Percentiles rank a stretch among this genome's conserved stretches.
phyloP scores from a whole-genome alignment of 257 asterid genomes.

The Fraxinus americana region DNA sequence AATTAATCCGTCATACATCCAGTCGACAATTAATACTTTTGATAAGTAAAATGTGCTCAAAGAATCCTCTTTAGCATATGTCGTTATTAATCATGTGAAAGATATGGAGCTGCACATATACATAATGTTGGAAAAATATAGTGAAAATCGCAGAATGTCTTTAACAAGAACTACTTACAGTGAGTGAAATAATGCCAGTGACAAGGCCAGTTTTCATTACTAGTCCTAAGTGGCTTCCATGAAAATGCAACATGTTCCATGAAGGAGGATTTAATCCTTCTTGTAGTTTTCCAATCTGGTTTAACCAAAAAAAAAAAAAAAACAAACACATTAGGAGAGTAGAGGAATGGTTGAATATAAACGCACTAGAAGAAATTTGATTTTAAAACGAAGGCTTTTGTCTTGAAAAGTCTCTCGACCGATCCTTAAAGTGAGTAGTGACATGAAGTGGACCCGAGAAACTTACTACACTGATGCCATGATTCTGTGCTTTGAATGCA shows the following conservation, averaged over 20 bases:
- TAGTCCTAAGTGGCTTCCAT: constrained; percentile 59
- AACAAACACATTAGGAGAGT: neutral
- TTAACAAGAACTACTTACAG: constrained; percentile 44
- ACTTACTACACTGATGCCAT: constrained; percentile 80
- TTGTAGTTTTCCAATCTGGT: constrained; percentile 75
- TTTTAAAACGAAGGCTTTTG: too few species aligned
- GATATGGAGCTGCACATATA: too few species aligned
- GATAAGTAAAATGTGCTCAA: too few species aligned
- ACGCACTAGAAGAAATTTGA: too few species aligned
- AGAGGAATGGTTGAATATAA: neutral
- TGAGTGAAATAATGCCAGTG: constrained; percentile 87
- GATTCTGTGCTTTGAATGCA: constrained; percentile 68
- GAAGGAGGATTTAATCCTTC: constrained; percentile 89
- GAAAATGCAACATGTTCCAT: constrained; percentile 82
- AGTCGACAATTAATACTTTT: neutral
- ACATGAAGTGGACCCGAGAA: neutral
- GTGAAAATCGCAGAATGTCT: too few species aligned
- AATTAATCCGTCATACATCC: neutral
- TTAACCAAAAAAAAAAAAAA: too few species aligned
- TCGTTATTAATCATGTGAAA: too few species aligned
- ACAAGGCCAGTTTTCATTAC: constrained; percentile 74
- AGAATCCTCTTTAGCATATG: too few species aligned
- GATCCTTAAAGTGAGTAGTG: neutral
- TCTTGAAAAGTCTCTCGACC: neutral
- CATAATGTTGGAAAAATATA: too few species aligned